phyloP scores from a whole-genome alignment of 306 rosid species.

The Quercus alba region DNA sequence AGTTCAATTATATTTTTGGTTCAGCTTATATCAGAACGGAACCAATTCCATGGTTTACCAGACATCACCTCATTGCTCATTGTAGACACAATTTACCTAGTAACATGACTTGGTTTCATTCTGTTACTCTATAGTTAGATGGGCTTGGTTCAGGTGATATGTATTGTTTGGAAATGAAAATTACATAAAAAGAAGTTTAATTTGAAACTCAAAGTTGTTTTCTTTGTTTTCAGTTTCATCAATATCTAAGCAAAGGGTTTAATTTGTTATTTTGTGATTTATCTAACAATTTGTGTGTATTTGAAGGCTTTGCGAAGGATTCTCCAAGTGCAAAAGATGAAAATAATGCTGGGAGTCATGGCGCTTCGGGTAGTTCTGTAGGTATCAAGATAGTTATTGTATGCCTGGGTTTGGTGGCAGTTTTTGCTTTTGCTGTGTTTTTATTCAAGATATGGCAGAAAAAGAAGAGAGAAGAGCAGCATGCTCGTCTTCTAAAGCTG shows the following conservation, averaged over 20 bases:
- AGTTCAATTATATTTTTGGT: too few relatives aligned
- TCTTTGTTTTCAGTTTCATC: background rate
- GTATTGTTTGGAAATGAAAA: background rate
- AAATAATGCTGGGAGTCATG: conserved; percentile 29
- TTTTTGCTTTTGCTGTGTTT: conserved; percentile 43
- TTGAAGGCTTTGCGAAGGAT: conserved; percentile 45
- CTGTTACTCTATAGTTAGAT: background rate
- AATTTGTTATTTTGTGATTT: background rate
- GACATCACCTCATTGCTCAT: background rate
- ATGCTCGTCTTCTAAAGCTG: conserved; percentile 84
- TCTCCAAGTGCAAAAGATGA: conserved; percentile 36
- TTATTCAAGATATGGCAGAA: conserved; percentile 74
- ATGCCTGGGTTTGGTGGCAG: conserved; percentile 42
- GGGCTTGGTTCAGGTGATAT: background rate
- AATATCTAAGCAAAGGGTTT: too few relatives aligned
- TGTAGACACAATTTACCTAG: background rate
- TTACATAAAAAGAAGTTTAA: background rate
- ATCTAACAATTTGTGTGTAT: background rate
- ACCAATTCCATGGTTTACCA: too few relatives aligned
- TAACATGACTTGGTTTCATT: background rate
- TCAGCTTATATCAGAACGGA: too few relatives aligned
- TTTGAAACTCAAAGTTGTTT: background rate
- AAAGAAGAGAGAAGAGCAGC: conserved; percentile 83
- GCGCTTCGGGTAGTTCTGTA: conserved; percentile 34
- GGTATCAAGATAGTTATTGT: conserved; percentile 47